A percentile compares a stretch with the other conserved stretches of the same genome.
Conservation (phyloP, 2,329 filamentous ascomycete species). For the Cyphellophora europaea region DNA sequence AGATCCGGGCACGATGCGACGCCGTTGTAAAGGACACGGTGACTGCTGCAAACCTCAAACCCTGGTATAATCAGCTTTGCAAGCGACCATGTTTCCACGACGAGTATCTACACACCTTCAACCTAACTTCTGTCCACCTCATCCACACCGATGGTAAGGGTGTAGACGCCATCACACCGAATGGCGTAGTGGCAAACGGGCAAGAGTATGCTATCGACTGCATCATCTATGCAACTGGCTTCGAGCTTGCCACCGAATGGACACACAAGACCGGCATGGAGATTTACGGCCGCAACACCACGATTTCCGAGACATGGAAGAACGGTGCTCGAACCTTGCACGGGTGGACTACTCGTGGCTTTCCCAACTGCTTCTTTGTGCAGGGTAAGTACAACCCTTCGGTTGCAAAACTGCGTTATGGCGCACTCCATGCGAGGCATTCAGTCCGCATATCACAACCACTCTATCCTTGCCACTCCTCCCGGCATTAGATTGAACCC, state of each 20-base stretch:
- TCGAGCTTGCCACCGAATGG: constrained; percentile 16
- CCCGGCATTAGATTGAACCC: no score
- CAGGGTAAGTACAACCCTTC: no score
- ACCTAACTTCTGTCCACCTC: constrained; percentile 47
- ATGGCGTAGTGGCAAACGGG: constrained; percentile 38
- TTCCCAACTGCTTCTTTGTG: constrained; percentile 15
- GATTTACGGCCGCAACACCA: constrained; percentile 18
- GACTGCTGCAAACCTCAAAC: constrained; percentile 45
- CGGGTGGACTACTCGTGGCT: constrained; percentile 10
- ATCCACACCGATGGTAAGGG: constrained; percentile 51
- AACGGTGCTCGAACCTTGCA: constrained; percentile 11
- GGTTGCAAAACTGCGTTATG: no score
- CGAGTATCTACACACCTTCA: constrained; percentile 50
- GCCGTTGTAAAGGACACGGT: constrained; percentile 42
- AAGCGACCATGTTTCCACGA: constrained; percentile 57
- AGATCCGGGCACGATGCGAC: constrained; percentile 35
- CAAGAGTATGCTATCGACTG: constrained; percentile 40
- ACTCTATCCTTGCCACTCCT: no score
- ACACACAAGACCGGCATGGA: constrained; percentile 16
- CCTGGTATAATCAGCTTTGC: constrained; percentile 55
- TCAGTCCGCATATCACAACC: no score
- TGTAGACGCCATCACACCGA: constrained; percentile 35
- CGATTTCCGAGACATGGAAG: constrained; percentile 19
- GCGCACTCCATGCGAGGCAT: no score
- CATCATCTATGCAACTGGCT: constrained; percentile 40